phyloP scores from a whole-genome alignment of 1,139 yeast species.

The Sugiyamaella paludigena region DNA sequence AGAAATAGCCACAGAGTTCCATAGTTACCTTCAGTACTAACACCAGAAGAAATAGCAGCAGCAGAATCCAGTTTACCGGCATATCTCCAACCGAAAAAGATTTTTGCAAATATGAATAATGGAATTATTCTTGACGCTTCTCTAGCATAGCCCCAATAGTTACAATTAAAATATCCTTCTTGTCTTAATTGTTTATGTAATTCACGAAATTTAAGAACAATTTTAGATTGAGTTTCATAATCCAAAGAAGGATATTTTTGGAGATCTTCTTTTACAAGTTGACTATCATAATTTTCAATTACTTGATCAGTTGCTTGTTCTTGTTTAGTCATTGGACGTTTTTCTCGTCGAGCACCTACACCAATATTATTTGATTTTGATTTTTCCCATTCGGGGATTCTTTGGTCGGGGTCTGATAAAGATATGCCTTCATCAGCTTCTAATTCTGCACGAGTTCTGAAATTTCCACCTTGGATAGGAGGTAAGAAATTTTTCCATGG shows the following conservation, averaged over 20 bases:
- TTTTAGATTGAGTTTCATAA: slow-evolving; percentile 56
- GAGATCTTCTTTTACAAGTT: slow-evolving; percentile 53
- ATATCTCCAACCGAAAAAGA: slow-evolving; percentile 41
- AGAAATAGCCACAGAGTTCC: slow-evolving; percentile 41
- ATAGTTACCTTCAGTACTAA: neutral
- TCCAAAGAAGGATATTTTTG: slow-evolving; percentile 62
- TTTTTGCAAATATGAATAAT: slow-evolving; percentile 51
- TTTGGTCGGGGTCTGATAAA: slow-evolving; percentile 18
- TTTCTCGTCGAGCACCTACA: no score
- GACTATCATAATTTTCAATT: slow-evolving; percentile 59
- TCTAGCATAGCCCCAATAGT: slow-evolving; percentile 65
- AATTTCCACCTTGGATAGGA: slow-evolving; percentile 82
- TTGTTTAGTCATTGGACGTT: slow-evolving; percentile 40
- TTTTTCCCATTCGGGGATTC: slow-evolving; percentile 10
- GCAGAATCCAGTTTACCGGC: neutral
- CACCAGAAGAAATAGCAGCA: neutral
- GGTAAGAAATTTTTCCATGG: slow-evolving; percentile 76
- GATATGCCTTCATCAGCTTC: slow-evolving; percentile 27
- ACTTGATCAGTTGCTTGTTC: slow-evolving; percentile 47
- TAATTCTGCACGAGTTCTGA: slow-evolving; percentile 34
- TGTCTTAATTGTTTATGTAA: slow-evolving; percentile 57
- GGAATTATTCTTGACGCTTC: slow-evolving; percentile 62
- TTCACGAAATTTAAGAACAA: slow-evolving; percentile 57
- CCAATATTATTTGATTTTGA: slow-evolving; percentile 4
- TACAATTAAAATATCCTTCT: slow-evolving; percentile 67